These are phyloP conservation scores for Verticillium longisporum DNA, from an alignment of 2,329 filamentous ascomycete genomes.

Conservation along the genomic window DNA sequence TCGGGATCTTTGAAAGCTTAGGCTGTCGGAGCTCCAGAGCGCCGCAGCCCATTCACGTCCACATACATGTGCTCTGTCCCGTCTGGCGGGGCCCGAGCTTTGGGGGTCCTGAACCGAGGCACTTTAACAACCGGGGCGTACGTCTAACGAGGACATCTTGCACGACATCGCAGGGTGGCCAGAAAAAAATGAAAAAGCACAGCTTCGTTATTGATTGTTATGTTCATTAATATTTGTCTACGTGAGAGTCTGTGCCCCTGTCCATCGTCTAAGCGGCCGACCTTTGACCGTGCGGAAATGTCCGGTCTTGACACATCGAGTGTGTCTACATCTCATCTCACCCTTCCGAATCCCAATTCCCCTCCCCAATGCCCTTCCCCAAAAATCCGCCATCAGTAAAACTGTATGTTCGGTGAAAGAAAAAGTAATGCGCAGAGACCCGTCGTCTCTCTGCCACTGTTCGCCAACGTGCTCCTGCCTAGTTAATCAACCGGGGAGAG, in stretches of 20 bases:
- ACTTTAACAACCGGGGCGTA: not conserved
- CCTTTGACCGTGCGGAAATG: slow-evolving; percentile 4
- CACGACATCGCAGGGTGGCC: not conserved
- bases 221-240: slow-evolving; percentile 33
- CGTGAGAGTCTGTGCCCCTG: slow-evolving; percentile 16
- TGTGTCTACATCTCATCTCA: slow-evolving; percentile 6
- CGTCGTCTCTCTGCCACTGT: slow-evolving; percentile 5
- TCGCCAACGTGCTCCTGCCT: not conserved
- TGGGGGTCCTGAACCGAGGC: not conserved
- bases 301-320: slow-evolving; percentile 3
- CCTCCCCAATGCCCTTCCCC: slow-evolving; percentile 5
- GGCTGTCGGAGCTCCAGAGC: not conserved
- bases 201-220: slow-evolving; percentile 11
- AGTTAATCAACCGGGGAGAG: slow-evolving; percentile 5
- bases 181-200: not conserved
- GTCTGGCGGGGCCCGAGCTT: not conserved
- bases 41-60: not conserved
- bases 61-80: not conserved
- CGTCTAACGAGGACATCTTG: not conserved
- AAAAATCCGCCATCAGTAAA: slow-evolving; percentile 8
- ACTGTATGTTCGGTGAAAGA: slow-evolving; percentile 3
- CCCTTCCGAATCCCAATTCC: slow-evolving; percentile 6
- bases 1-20: not conserved
- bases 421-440: slow-evolving; percentile 6
- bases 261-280: slow-evolving; percentile 11